Base-by-base conservation (phyloP, 2,329 filamentous ascomycete species). In the Fusarium subglutinans region DNA sequence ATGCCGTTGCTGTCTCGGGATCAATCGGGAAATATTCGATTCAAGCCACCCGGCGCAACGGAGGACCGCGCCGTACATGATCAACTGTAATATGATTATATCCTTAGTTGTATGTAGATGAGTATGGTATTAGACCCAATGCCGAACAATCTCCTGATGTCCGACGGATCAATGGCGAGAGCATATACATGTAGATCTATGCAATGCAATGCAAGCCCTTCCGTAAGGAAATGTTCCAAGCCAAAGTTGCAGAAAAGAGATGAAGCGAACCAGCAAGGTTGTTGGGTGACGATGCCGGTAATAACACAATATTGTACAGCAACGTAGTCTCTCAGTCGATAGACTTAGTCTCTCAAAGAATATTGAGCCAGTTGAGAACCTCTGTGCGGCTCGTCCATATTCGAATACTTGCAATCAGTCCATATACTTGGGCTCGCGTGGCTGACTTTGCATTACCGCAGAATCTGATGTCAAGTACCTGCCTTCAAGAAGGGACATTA, bases 81-180 rank as follows among this genome's bases (percentile, higher is more conserved):
- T 74, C 58, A 61, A 48, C 47, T 60, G 18, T 56, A 72, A 69
- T 61, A 65, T 53, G 45, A 30, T 67, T 62, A 69, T 50, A 63
- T 47, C 43, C 64, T 38, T 54, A 74, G 22, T 47, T 56, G 67
- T 30, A 60, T 28, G 47, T 51, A 60, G 69, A 50, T 72, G 45
- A 41, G 64, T 64, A 48, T 66, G 48, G 51, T 63, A 69, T 73
- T 63, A 62, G 53, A 41, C 35, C 51, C 51, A 55, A 74, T 73
- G 64, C 72, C 72, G 72, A 74, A 70, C 53, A 63, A 69, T 75
- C 72, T 74, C 72, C 72, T 72, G 55, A 69, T 30, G 48, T 33
- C 72, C 72, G 72, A 68, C 45, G 40, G 50, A 47, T 65, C 47
- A 66, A 73, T 61, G 51, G 61, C 47, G 38, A 51, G 40, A 45